Percentiles rank a stretch among this genome's conserved stretches.
Conservation (phyloP, 306 rosid species). For the Ormosia semicastrata region DNA sequence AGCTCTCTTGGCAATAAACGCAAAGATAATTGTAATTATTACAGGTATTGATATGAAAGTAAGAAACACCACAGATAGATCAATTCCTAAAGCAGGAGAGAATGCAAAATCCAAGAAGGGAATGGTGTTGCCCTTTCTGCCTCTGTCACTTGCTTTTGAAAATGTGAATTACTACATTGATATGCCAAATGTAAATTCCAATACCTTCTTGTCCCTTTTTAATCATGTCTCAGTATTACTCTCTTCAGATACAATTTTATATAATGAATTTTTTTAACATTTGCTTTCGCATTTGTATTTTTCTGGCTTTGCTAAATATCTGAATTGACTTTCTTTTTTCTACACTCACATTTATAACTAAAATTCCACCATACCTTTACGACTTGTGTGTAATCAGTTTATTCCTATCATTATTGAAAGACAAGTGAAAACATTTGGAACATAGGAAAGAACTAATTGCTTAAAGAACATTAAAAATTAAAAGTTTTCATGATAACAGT, state of each 20-base stretch:
- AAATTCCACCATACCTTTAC: not conserved
- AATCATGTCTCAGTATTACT: not conserved
- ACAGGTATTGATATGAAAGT: constrained; percentile 30
- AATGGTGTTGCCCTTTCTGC: constrained; percentile 52
- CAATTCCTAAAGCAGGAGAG: constrained; percentile 14
- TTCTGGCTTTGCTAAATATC: not conserved
- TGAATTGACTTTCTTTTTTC: not conserved
- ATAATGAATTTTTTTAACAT: not conserved
- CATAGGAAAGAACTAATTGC: not conserved
- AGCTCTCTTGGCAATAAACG: constrained; percentile 11
- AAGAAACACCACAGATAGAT: constrained; percentile 12
- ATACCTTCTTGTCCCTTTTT: constrained; percentile 7
- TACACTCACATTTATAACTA: not conserved
- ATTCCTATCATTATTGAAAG: not conserved
- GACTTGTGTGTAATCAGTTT: not conserved
- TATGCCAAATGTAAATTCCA: constrained; percentile 44
- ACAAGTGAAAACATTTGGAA: not conserved
- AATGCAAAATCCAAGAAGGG: constrained; percentile 38
- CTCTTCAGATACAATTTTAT: not conserved
- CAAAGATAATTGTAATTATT: not conserved
- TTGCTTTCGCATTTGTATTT: constrained; percentile 4
- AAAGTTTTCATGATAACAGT: not conserved
- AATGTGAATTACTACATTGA: constrained; percentile 44
- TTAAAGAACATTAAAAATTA: not conserved
- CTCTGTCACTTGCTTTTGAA: constrained; percentile 45